Percentiles rank a stretch among this genome's conserved stretches.
Conservation (phyloP, 148 eudicot species). For the Camellia lanceoleosa region DNA sequence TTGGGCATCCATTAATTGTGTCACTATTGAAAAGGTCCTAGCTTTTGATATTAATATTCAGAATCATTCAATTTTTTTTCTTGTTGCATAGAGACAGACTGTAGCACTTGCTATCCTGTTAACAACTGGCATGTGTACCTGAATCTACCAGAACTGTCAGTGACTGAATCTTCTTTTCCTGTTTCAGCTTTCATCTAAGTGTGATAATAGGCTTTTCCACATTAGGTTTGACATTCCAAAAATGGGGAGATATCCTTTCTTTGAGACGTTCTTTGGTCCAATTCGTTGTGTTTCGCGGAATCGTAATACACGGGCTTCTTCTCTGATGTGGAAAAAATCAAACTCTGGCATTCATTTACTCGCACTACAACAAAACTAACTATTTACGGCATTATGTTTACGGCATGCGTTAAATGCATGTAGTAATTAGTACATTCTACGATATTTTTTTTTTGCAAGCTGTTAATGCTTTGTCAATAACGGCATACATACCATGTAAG, state of each 20-base stretch:
- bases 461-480: no score
- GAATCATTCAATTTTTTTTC: not conserved
- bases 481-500: no score
- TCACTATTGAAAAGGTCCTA: not conserved
- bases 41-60: not conserved
- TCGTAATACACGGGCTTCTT: slow-evolving; percentile 38
- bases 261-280: slow-evolving; percentile 52
- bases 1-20: not conserved
- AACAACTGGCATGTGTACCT: not conserved
- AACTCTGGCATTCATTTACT: slow-evolving; percentile 48
- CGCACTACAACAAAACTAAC: not conserved
- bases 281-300: slow-evolving; percentile 68
- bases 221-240: slow-evolving; percentile 52
- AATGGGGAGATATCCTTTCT: slow-evolving; percentile 48
- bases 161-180: slow-evolving; percentile 15
- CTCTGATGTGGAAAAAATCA: slow-evolving; percentile 54
- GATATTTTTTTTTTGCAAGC: no score
- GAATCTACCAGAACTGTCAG: not conserved
- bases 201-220: slow-evolving; percentile 70
- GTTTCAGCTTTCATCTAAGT: slow-evolving; percentile 77
- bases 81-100: not conserved
- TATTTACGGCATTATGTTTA: no score
- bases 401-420: no score
- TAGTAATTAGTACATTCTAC: no score
- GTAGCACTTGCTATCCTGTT: not conserved